These are phyloP conservation scores for Hirsutella minnesotensis DNA, from an alignment of 2,329 filamentous ascomycete species.

Conservation along the genomic window DNA sequence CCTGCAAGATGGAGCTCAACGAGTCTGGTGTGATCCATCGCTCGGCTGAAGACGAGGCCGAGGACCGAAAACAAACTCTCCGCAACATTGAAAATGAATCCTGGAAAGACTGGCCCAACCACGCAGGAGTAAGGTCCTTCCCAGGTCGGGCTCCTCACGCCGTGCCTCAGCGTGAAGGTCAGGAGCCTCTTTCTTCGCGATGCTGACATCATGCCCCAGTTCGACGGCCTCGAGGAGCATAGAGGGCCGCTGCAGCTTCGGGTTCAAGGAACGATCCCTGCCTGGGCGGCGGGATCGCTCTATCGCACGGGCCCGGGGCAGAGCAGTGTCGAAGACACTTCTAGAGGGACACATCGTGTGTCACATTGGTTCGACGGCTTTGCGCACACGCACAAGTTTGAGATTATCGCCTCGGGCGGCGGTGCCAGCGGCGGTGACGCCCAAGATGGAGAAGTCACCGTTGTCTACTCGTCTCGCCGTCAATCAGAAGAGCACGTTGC, in stretches of 20 bases:
- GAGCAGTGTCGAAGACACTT: constrained; percentile 45
- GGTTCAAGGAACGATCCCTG: constrained; percentile 55
- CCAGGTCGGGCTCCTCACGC: neutral
- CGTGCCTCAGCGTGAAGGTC: too few relatives aligned
- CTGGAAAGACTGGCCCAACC: constrained; percentile 35
- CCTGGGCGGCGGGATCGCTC: constrained; percentile 58
- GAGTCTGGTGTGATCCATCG: constrained; percentile 6
- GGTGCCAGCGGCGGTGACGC: neutral
- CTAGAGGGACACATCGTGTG: constrained; percentile 46
- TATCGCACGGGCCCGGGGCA: constrained; percentile 66
- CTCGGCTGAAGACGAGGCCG: constrained; percentile 13
- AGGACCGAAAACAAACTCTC: constrained; percentile 11
- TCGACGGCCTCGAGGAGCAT: constrained; percentile 55
- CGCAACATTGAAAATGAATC: constrained; percentile 16
- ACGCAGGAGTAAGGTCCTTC: constrained; percentile 27
- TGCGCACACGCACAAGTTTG: constrained; percentile 58
- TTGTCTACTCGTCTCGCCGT: constrained; percentile 60
- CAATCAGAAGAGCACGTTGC: constrained; percentile 54
- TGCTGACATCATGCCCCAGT: constrained; percentile 30
- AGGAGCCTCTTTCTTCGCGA: neutral
- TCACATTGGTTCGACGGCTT: constrained; percentile 79
- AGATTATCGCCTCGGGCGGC: constrained; percentile 39
- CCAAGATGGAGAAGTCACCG: constrained; percentile 17
- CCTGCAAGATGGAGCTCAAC: neutral
- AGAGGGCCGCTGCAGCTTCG: constrained; percentile 49